These are phyloP conservation scores for Acrocalymma vagum DNA, from an alignment of 2,329 filamentous ascomycete species.

Conservation along the genomic window DNA sequence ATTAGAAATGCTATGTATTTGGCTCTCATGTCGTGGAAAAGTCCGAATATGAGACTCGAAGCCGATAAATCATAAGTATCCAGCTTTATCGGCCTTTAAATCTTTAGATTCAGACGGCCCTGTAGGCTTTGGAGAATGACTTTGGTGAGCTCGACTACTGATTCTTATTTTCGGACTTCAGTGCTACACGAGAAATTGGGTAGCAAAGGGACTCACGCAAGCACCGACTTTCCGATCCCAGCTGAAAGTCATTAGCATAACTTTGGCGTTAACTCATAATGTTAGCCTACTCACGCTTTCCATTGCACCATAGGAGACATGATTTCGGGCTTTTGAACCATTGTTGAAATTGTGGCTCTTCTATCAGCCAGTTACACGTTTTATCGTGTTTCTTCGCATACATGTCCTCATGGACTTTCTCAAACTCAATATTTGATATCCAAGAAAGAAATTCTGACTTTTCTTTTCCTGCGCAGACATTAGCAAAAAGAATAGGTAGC, in stretches of 20 bases:
- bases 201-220: constrained; percentile 17
- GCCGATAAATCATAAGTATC: no score
- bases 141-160: no score
- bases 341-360: constrained; percentile 17
- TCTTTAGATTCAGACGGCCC: no score
- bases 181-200: neutral
- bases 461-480: constrained; percentile 14
- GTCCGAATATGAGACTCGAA: no score
- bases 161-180: no score
- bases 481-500: constrained; percentile 2
- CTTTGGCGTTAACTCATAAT: neutral
- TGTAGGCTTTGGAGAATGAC: no score
- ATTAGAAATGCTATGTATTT: neutral
- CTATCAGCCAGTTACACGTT: constrained; percentile 26
- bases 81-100: no score
- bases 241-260: constrained; percentile 19
- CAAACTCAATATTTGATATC: constrained; percentile 27
- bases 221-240: constrained; percentile 32
- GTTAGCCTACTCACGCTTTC: constrained; percentile 21
- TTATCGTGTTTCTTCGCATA: constrained; percentile 25
- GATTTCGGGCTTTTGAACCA: constrained; percentile 19
- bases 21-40: no score
- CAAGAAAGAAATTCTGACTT: constrained; percentile 24
- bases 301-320: constrained; percentile 29
- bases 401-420: constrained; percentile 23